Evolutionary conservation across 1,284 basidiomycete genomes (phyloP).

Genomic region (Athelia sp.): DNA sequence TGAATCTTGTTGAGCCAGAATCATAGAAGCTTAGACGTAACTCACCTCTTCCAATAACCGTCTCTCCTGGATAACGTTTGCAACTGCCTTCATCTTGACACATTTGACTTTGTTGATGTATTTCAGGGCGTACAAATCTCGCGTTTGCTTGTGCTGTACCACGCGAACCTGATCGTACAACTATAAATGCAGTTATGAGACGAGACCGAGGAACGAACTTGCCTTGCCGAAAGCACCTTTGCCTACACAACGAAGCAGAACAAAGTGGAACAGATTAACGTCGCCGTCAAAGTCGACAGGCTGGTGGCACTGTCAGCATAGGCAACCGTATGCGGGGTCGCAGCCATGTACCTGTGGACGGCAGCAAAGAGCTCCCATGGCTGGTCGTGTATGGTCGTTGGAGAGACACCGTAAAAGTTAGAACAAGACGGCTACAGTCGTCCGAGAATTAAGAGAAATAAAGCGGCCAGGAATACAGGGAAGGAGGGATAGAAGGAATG

Average conservation of each 20-base stretch:
- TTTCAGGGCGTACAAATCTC: constrained; percentile 94
- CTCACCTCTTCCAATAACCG: constrained; percentile 86
- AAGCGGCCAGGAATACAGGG: too few species aligned
- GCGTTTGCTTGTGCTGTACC: constrained; percentile 96
- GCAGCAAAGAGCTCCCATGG: constrained; percentile 84
- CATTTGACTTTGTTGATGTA: constrained; percentile 99
- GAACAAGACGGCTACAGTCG: too few species aligned
- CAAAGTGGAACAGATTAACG: constrained; percentile 96
- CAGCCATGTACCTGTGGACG: constrained; percentile 59
- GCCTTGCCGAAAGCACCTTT: constrained; percentile 99
- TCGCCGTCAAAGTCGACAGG: constrained; percentile 98
- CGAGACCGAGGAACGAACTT: constrained; percentile 11
- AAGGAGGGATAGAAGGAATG: constrained; percentile 11
- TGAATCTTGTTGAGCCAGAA: constrained; percentile 23
- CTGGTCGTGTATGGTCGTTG: constrained; percentile 10
- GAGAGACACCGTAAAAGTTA: too few species aligned
- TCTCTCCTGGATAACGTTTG: constrained; percentile 95
- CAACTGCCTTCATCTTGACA: constrained; percentile 96
- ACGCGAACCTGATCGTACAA: constrained; percentile 75
- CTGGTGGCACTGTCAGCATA: constrained; percentile 34
- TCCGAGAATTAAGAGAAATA: too few species aligned
- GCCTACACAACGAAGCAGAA: constrained; percentile 89
- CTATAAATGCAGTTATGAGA: constrained; percentile 6
- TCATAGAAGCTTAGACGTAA: constrained; percentile 3
- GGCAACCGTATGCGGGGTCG: constrained; percentile 5